Evolutionary conservation across 2,329 filamentous ascomycete species (phyloP).

Genomic region (Aspergillus phoenicis): DNA sequence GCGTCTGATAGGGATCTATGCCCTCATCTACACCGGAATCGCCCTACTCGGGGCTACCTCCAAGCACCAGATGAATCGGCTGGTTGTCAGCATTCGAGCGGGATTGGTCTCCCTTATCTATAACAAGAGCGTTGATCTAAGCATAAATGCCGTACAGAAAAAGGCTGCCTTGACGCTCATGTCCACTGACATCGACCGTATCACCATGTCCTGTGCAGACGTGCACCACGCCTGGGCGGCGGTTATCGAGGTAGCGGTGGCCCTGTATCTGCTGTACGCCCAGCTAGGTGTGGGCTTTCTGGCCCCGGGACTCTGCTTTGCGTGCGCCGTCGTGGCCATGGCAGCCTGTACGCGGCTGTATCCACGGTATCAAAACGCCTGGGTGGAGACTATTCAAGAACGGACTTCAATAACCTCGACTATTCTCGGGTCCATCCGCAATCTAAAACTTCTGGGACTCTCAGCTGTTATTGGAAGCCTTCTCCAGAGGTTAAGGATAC

Average conservation of each 20-base stretch:
- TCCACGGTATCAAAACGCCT: neutral
- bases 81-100: neutral
- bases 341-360: neutral
- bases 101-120: constrained; percentile 2
- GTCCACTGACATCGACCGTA: constrained; percentile 4
- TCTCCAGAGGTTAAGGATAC: neutral
- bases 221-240: constrained; percentile 3
- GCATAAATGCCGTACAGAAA: neutral
- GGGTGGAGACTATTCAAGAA: constrained; percentile 6
- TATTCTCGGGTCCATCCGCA: constrained; percentile 1
- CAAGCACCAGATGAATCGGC: constrained; percentile 1
- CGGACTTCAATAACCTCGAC: constrained; percentile 2
- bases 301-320: neutral
- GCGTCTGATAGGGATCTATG: neutral
- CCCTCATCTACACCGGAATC: neutral
- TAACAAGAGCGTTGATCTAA: neutral
- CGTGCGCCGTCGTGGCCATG: neutral
- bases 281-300: neutral
- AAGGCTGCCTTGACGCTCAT: constrained; percentile 2
- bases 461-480: neutral
- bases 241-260: neutral
- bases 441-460: neutral
- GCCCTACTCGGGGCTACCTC: neutral
- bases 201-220: neutral
- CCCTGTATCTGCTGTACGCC: constrained; percentile 4